Evolutionary conservation across 495 filamentous ascomycete genomes (phyloP).

Genomic region (Trichoderma asperelloides): DNA sequence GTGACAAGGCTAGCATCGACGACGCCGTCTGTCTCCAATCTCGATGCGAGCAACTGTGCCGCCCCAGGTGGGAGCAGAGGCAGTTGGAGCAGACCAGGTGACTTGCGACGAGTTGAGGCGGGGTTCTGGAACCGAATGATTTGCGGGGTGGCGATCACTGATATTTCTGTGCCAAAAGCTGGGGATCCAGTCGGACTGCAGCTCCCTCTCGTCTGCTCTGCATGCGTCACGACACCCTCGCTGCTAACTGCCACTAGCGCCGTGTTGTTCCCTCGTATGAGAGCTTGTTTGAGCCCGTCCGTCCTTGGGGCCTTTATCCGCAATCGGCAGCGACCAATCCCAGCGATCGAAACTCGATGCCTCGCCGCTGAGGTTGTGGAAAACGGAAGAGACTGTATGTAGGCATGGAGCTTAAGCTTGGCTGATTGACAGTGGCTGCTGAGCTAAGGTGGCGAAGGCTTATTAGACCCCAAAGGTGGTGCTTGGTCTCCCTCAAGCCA

Average conservation of each 20-base stretch:
- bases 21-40: neutral
- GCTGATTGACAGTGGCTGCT: neutral
- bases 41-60: neutral
- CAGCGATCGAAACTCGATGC: neutral
- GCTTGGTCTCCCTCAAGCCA: neutral
- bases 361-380: neutral
- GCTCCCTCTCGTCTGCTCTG: neutral
- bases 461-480: neutral
- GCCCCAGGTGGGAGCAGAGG: neutral
- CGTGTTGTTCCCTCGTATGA: neutral
- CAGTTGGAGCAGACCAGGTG: conserved; percentile 6
- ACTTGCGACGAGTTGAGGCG: neutral
- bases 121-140: conserved; percentile 1
- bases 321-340: neutral
- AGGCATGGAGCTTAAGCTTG: neutral
- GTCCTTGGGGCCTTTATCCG: neutral
- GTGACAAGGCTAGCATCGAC: neutral
- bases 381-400: neutral
- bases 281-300: neutral
- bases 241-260: neutral
- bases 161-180: neutral
- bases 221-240: neutral
- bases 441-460: conserved; percentile 7
- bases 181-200: neutral
- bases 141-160: conserved; percentile 6